These are phyloP conservation scores for Mycena sanguinolenta DNA, from an alignment of 768 basidiomycete genomes.

Conservation along the genomic window DNA sequence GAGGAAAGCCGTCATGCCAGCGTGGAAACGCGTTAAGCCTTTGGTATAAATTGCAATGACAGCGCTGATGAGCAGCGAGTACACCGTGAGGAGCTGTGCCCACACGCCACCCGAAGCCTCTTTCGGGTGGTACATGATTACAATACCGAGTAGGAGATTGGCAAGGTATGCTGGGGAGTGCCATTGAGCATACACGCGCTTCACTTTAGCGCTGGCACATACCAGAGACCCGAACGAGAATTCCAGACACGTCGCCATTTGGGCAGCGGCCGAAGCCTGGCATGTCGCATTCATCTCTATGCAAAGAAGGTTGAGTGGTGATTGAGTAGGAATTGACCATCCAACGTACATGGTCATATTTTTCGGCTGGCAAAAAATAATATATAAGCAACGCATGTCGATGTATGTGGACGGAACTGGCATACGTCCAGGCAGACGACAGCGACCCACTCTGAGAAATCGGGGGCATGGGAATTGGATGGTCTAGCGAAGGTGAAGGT, in stretches of 20 bases:
- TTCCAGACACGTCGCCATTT: slow-evolving; percentile 16
- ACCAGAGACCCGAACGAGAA: slow-evolving; percentile 22
- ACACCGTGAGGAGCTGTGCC: slow-evolving; percentile 19
- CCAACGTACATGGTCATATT: background rate
- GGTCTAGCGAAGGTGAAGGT: background rate
- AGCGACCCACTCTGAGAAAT: background rate
- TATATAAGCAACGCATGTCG: background rate
- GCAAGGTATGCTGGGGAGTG: slow-evolving; percentile 17
- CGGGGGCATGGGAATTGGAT: background rate
- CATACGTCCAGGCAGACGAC: slow-evolving; percentile 1
- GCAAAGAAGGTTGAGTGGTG: background rate
- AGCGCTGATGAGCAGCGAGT: slow-evolving; percentile 20
- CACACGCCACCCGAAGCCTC: slow-evolving; percentile 16
- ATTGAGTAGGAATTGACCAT: background rate
- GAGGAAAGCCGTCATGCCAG: slow-evolving; percentile 6
- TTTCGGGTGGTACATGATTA: slow-evolving; percentile 9
- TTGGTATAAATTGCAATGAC: background rate
- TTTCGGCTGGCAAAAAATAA: slow-evolving; percentile 3
- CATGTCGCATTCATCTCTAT: slow-evolving; percentile 9
- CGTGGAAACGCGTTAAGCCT: slow-evolving; percentile 14
- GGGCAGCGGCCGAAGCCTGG: slow-evolving; percentile 1
- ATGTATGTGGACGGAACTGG: background rate
- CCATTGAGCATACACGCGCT: background rate
- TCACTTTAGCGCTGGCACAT: background rate
- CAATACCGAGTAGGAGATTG: slow-evolving; percentile 19